These are phyloP conservation scores for Clarireedia hainanense DNA, from an alignment of 2,329 filamentous ascomycete genomes.

Conservation along the genomic window DNA sequence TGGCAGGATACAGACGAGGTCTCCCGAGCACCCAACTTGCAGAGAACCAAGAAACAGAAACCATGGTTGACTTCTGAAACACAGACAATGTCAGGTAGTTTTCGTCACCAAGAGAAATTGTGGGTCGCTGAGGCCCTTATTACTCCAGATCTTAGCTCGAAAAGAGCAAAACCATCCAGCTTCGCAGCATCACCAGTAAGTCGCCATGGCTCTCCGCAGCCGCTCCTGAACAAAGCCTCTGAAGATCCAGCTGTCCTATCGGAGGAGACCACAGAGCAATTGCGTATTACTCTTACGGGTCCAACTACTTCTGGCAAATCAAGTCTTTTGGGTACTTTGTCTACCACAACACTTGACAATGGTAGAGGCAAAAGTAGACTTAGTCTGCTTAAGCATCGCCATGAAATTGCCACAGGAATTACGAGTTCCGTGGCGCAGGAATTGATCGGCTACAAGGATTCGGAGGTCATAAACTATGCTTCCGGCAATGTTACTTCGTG, in stretches of 20 bases:
- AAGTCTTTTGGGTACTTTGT: conserved; percentile 78
- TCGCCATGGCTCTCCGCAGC: conserved; percentile 5
- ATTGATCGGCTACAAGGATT: conserved; percentile 70
- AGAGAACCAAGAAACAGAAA: conserved; percentile 16
- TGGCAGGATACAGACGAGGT: conserved; percentile 37
- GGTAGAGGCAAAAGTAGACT: conserved; percentile 84
- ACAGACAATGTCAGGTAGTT: conserved; percentile 1
- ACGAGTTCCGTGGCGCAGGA: conserved; percentile 95
- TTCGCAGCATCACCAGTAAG: background rate
- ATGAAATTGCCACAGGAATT: conserved; percentile 84
- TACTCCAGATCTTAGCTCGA: conserved; percentile 56
- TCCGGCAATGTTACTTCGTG: conserved; percentile 83
- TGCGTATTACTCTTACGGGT: conserved; percentile 80
- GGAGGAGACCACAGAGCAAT: conserved; percentile 47
- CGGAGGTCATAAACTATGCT: conserved; percentile 70
- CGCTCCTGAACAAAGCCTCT: background rate
- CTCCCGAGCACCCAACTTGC: conserved; percentile 10
- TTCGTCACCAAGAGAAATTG: conserved; percentile 47
- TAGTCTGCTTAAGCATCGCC: conserved; percentile 82
- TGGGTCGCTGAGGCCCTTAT: conserved; percentile 89
- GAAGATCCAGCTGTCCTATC: background rate
- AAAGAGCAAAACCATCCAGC: conserved; percentile 4
- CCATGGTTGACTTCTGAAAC: background rate
- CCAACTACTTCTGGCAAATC: conserved; percentile 91
- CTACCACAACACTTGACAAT: conserved; percentile 83